Conservation (phyloP, 306 rosid species). For the Cicer judaicum region DNA sequence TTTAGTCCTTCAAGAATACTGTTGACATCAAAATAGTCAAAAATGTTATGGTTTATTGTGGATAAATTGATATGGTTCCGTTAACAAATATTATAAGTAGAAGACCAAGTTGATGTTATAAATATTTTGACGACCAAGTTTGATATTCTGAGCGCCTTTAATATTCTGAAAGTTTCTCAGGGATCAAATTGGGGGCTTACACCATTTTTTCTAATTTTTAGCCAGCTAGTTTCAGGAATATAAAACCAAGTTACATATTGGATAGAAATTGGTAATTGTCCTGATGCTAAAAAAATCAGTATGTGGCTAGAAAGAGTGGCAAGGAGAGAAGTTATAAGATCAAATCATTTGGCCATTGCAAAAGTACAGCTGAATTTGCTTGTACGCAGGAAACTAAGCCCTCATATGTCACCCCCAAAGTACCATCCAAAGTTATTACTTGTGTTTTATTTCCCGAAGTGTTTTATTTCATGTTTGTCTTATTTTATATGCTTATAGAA, state of each 20-base stretch:
- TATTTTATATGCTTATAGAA: not conserved
- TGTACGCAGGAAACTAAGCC: constrained; percentile 18
- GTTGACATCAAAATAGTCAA: constrained; percentile 38
- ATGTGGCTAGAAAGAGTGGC: constrained; percentile 10
- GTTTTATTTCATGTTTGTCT: not conserved
- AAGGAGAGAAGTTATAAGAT: constrained; percentile 16
- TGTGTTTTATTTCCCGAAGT: not conserved
- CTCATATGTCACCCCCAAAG: not conserved
- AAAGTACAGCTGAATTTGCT: constrained; percentile 13
- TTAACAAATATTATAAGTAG: constrained; percentile 20
- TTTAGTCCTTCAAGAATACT: constrained; percentile 2
- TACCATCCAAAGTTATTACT: constrained; percentile 12
- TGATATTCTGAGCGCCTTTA: not conserved
- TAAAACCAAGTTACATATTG: constrained; percentile 2
- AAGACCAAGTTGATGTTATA: constrained; percentile 22
- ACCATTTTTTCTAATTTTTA: constrained; percentile 7
- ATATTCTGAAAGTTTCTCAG: not conserved
- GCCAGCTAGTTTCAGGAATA: not conserved
- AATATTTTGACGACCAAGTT: not conserved
- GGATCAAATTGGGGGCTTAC: constrained; percentile 1
- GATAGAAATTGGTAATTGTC: not conserved
- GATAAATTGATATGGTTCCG: constrained; percentile 11
- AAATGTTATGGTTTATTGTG: not conserved
- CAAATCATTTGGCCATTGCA: constrained; percentile 15
- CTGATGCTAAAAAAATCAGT: constrained; percentile 3